phyloP scores from a whole-genome alignment of 2,329 filamentous ascomycete genomes.

The Sphaerulina vaccinii region DNA sequence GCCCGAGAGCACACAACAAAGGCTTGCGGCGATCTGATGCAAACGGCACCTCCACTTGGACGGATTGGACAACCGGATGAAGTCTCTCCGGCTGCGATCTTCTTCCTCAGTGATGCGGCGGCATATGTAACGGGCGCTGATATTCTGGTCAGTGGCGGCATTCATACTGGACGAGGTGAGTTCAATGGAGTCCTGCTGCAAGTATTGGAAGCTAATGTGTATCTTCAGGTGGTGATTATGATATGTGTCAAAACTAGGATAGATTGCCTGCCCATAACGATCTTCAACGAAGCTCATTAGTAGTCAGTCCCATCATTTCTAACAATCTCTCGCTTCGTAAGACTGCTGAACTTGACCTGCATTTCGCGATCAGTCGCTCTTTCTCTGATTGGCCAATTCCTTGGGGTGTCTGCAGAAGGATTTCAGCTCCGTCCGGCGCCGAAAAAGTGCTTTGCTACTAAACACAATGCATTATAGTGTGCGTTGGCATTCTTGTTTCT shows the following conservation, averaged over 20 bases:
- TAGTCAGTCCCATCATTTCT: too few relatives aligned
- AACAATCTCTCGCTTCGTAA: too few relatives aligned
- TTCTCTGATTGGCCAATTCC: too few relatives aligned
- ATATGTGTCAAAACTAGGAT: conserved; percentile 9
- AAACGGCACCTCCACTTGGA: conserved; percentile 25
- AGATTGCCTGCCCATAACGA: too few relatives aligned
- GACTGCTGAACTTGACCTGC: too few relatives aligned
- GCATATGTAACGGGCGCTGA: conserved; percentile 46
- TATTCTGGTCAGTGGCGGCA: conserved; percentile 31
- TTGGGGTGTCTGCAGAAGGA: too few relatives aligned
- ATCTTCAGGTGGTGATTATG: conserved; percentile 7
- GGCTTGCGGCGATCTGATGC: conserved; percentile 27
- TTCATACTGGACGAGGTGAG: conserved; percentile 29
- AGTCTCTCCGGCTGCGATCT: conserved; percentile 39
- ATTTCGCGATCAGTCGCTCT: too few relatives aligned
- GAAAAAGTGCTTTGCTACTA: conserved; percentile 1
- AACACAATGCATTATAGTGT: not conserved
- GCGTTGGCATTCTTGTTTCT: not conserved
- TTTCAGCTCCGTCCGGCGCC: conserved; percentile 1
- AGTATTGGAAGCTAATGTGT: not conserved
- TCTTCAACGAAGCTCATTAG: too few relatives aligned
- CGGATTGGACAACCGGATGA: conserved; percentile 30
- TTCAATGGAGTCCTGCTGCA: not conserved
- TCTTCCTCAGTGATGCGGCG: conserved; percentile 43
- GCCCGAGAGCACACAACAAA: conserved; percentile 25